A percentile compares a stretch with the other conserved stretches of the same genome.
phyloP scores from a whole-genome alignment of 2,329 filamentous ascomycete genomes.

The Scedosporium minutisporum region DNA sequence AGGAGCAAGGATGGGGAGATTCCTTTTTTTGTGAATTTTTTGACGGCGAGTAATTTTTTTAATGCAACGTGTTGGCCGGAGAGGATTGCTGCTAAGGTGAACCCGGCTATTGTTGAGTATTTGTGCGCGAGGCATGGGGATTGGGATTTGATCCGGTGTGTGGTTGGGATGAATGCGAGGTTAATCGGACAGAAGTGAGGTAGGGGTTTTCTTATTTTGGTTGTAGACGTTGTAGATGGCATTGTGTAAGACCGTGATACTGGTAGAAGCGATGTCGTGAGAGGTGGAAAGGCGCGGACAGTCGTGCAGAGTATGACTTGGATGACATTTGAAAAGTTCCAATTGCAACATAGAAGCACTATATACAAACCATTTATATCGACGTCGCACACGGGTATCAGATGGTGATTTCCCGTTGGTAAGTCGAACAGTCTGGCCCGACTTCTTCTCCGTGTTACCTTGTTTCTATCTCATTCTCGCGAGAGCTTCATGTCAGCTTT shows the following conservation, averaged over 20 bases:
- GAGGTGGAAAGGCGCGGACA: too few species aligned
- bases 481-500: background rate
- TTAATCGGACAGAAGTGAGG: constrained; percentile 33
- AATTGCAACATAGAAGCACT: too few species aligned
- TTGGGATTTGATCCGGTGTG: constrained; percentile 81
- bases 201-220: background rate
- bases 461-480: too few species aligned
- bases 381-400: too few species aligned
- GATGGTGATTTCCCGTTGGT: too few species aligned
- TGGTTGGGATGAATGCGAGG: constrained; percentile 83
- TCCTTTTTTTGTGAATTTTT: constrained; percentile 82
- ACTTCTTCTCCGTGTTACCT: too few species aligned
- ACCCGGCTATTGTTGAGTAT: constrained; percentile 62
- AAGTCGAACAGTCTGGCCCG: too few species aligned
- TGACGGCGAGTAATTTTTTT: constrained; percentile 91
- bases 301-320: too few species aligned
- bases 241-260: background rate
- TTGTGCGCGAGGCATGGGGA: constrained; percentile 59
- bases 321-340: too few species aligned
- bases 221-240: too few species aligned
- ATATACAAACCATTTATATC: too few species aligned
- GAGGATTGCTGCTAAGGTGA: constrained; percentile 76
- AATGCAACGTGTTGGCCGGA: constrained; percentile 88
- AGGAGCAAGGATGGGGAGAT: constrained; percentile 15
- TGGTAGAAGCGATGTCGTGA: too few species aligned